Base-by-base conservation (phyloP, 2,329 filamentous ascomycete species). In the Sarocladium oryzae region DNA sequence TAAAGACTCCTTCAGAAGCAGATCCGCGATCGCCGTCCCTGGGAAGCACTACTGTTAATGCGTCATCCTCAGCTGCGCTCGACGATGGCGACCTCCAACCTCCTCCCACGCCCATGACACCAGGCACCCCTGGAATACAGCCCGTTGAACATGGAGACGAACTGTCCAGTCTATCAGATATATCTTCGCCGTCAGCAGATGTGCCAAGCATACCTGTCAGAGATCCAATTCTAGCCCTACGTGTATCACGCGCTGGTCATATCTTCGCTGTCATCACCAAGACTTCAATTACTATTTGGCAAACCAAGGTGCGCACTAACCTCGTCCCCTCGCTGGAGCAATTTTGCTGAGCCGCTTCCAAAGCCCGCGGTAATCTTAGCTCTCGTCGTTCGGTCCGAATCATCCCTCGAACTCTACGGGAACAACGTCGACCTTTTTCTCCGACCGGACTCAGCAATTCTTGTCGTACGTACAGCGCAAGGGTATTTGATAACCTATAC, bases 401-500 rank as follows among this genome's bases (percentile, higher is more conserved):
- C 82, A 32, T 99, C 93, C 0, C 70, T 97, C 41, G 76, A 81
- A 54, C 85, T 84, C 2, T 97, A 97, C 64, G 93, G 93, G 35
- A 78, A 82, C 33, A 97, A 96, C 66, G 80, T 87, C 51, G 84
- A 89, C 58, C 79, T 99, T 38, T 77, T 96, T 10, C 80, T 99
- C 53, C 86, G 91, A 51, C 92, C 93, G 4, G 93, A 99, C 67
- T 90, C 89, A 6, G 86, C 89, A 53, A 95, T 97, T 50, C 82
- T 96, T 49, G 90, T 96, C 33, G 84, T 96, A 40, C 90, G 92
- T 63, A 97, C 93, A 3, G 79, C 83, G 36, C 74, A 84, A 43
- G 91, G 91, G 55, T 97, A 88, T 64, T 78, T 99, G 24, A 93
- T 99, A 59, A 97, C 91, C 4, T 99, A 99, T 65, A 92, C 91